phyloP scores from a whole-genome alignment of 1,284 basidiomycete species.

The Cutaneotrichosporon spelunceum region DNA sequence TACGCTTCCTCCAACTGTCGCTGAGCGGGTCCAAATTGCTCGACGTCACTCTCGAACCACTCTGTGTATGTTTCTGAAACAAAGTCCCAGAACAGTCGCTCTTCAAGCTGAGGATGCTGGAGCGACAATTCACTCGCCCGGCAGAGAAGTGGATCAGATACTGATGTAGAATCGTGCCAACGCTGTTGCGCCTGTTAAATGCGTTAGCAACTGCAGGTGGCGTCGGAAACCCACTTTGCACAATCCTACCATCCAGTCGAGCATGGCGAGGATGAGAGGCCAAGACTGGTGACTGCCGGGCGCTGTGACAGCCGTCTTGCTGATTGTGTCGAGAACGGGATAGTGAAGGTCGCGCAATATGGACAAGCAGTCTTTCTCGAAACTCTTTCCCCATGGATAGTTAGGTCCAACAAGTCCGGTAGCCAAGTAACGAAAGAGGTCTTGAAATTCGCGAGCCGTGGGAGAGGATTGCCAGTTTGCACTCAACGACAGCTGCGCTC shows the following conservation, averaged over 20 bases:
- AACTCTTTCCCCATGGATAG: slow-evolving; percentile 58
- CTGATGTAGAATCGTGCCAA: slow-evolving; percentile 64
- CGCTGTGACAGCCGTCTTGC: slow-evolving; percentile 76
- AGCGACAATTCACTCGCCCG: slow-evolving; percentile 36
- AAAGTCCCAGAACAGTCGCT: slow-evolving; percentile 72
- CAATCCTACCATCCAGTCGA: slow-evolving; percentile 82
- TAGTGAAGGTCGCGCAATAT: slow-evolving; percentile 71
- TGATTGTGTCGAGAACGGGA: slow-evolving; percentile 67
- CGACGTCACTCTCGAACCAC: slow-evolving; percentile 65
- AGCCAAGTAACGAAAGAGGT: slow-evolving; percentile 74
- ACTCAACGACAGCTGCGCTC: slow-evolving; percentile 60
- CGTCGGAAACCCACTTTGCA: slow-evolving; percentile 37
- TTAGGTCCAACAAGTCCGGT: slow-evolving; percentile 63
- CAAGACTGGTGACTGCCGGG: slow-evolving; percentile 80
- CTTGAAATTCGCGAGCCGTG: slow-evolving; percentile 74
- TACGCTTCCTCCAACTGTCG: slow-evolving; percentile 68
- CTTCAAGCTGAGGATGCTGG: slow-evolving; percentile 55
- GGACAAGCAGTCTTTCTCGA: slow-evolving; percentile 73
- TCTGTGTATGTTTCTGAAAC: slow-evolving; percentile 64
- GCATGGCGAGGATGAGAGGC: slow-evolving; percentile 72
- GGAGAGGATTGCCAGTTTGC: slow-evolving; percentile 67
- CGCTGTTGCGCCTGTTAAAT: slow-evolving; percentile 51
- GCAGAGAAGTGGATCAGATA: slow-evolving; percentile 62
- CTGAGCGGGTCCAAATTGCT: slow-evolving; percentile 69
- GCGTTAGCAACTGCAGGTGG: not conserved